Percentiles rank a stretch among this genome's conserved stretches.
Evolutionary conservation across 495 filamentous ascomycete genomes (phyloP).

Genomic region (Aspergillus saccharolyticus): DNA sequence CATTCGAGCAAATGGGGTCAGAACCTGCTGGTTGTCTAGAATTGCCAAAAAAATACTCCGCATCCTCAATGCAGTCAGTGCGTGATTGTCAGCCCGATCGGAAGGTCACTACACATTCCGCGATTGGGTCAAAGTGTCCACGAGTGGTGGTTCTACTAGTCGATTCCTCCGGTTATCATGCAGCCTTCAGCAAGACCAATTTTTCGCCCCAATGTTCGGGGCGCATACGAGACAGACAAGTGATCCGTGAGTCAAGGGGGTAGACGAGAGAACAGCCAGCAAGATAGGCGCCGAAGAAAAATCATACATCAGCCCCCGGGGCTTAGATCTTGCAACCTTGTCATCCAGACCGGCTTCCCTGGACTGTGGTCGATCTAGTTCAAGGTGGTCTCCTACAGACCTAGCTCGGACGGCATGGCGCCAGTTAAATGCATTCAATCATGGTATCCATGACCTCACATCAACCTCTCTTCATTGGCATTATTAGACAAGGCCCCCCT

Average conservation of each 20-base stretch:
- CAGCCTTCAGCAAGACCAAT: not conserved
- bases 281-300: not conserved
- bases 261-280: not conserved
- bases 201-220: constrained; percentile 14
- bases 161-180: not conserved
- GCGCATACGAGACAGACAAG: constrained; percentile 3
- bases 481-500: too few species aligned
- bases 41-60: constrained; percentile 4
- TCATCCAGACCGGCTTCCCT: too few species aligned
- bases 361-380: too few species aligned
- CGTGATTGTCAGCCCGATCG: constrained; percentile 22
- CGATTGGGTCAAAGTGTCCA: constrained; percentile 17
- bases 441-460: too few species aligned
- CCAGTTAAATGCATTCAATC: too few species aligned
- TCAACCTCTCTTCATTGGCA: too few species aligned
- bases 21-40: too few species aligned
- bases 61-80: constrained; percentile 10
- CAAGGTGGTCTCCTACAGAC: too few species aligned
- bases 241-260: not conserved
- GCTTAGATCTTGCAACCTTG: too few species aligned
- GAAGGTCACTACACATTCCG: constrained; percentile 17
- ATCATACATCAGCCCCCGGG: not conserved
- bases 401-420: too few species aligned
- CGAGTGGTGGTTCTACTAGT: not conserved
- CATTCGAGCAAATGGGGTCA: constrained; percentile 4